Base-by-base conservation (phyloP, 495 filamentous ascomycete genomes). In the Podospora australis region DNA sequence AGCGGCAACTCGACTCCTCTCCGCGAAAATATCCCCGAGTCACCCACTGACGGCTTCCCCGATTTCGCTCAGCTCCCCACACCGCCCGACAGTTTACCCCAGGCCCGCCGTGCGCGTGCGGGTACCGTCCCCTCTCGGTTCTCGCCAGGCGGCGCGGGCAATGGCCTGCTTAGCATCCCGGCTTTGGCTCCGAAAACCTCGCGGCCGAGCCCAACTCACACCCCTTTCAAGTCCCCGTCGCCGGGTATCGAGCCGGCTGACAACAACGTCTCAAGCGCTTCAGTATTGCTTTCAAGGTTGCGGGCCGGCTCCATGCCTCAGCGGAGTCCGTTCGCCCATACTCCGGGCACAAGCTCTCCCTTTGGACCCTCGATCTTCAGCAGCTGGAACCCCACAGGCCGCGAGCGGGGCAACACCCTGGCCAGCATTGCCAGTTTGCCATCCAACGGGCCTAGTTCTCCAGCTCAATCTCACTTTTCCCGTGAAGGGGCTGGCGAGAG, bases 81-180 rank as follows among this genome's bases (percentile, higher is more conserved):
- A 43, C 72, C 65, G 54, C 83, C 64, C 65, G 75, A 55, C 69
- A n/a, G n/a, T n/a, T 69, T 70, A 63, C 84, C 73, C 57, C 80
- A 77, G 45, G 68, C 72, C 11, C 68, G 73, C 32, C 79, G 92
- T 55, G 83, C 89, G 44, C 82, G 92, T 67, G 92, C 92, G 46
- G 92, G 92, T 53, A 98, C 92, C n/a, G 84, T 98, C 17, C 92
- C 92, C 23, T 98, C 92, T 28, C 82, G 90, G 48, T 95, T 98
- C 64, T 86, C 89, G 16, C 84, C 80, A 42, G 82, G 76, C 44
- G 70, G 78, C 22, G 81, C 73, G 34, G 73, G 72, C 45, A 73
- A 68, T 60, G 78, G 80, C 44, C 62, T 81, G 34, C 78, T 79
- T 39, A 66, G 75, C 53, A 72, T 83, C 39, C 78, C 86, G 47